Evolutionary conservation across 768 basidiomycete species (phyloP), one percentile per base, ranked within the genome.

Genomic region (Pholiota conissans): DNA sequence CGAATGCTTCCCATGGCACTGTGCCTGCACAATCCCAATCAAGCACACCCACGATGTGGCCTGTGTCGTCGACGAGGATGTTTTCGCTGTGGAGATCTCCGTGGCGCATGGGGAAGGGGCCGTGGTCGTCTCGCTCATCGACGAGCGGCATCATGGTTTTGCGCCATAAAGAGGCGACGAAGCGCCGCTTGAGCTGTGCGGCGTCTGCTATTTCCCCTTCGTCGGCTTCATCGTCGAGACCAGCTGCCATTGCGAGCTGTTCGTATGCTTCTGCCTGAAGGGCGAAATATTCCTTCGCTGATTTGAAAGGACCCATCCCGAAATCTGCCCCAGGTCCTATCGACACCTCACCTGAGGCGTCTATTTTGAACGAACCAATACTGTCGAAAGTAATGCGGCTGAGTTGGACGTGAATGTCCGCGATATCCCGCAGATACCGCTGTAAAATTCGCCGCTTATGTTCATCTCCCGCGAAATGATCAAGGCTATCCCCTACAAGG

Each of bases 11-110:
- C 76, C 76, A 77, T 10, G 76, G 76, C 11, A 77, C 76, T 2
- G 76, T 76, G 14, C 74, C 74, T 0, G 76, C 74, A 63, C 76
- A 76, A 49, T 77, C 76, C 76, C 76, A 77, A 54, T 77, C 76
- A 27, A 77, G 65, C 3, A 77, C 74, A 3, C 76, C 76, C 9
- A 75, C 69, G 48, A 77, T 76, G 60, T 77, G 74, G 8, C 76
- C 76, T 1, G 69, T 71, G 29, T 66, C 60, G 58, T 77, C 76
- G 2, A 77, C 76, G 24, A 77, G 67, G 22, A 77, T 72, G 55
- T 77, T 77, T 49, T 77, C 74, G 62, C 73, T 74, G 61, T 77
- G 76, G 7, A 77, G 63, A 57, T 77, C 76, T 13, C 76, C 76
- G 50, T 77, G 76, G 6, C 75, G 72, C 69, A 76, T 71, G 3